Evolutionary conservation across 257 asterid genomes (phyloP).

Genomic region (Linaria vulgaris): DNA sequence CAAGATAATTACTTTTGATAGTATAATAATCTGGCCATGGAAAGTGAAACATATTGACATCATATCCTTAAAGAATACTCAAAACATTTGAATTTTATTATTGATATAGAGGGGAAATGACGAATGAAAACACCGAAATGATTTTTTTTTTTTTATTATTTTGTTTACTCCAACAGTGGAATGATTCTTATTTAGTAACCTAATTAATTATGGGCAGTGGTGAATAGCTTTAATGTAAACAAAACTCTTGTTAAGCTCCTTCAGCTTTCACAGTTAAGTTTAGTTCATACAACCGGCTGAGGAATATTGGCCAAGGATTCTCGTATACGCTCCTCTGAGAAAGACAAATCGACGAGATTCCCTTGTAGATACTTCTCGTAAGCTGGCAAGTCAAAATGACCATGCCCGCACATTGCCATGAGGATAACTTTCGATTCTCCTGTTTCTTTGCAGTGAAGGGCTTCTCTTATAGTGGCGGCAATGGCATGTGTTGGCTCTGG

Average conservation of each 20-base stretch:
- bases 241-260: not conserved
- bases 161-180: too few species aligned
- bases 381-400: constrained; percentile 90
- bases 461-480: constrained; percentile 90
- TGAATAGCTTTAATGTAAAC: too few species aligned
- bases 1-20: too few species aligned
- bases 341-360: constrained; percentile 61
- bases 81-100: too few species aligned
- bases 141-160: too few species aligned
- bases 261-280: constrained; percentile 14
- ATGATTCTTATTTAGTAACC: too few species aligned
- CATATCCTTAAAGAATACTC: not conserved
- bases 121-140: too few species aligned
- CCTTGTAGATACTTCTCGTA: constrained; percentile 87
- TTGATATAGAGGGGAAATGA: too few species aligned
- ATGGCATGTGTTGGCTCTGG: constrained; percentile 94
- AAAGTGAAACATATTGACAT: not conserved
- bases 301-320: constrained; percentile 73
- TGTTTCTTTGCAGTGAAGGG: constrained; percentile 69
- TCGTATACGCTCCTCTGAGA: constrained; percentile 52
- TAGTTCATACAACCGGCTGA: constrained; percentile 23
- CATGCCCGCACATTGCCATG: constrained; percentile 96
- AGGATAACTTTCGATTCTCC: constrained; percentile 91
- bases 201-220: too few species aligned
- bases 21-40: too few species aligned